phyloP scores from a whole-genome alignment of 2,329 filamentous ascomycete species.

The Colletotrichum sp. region DNA sequence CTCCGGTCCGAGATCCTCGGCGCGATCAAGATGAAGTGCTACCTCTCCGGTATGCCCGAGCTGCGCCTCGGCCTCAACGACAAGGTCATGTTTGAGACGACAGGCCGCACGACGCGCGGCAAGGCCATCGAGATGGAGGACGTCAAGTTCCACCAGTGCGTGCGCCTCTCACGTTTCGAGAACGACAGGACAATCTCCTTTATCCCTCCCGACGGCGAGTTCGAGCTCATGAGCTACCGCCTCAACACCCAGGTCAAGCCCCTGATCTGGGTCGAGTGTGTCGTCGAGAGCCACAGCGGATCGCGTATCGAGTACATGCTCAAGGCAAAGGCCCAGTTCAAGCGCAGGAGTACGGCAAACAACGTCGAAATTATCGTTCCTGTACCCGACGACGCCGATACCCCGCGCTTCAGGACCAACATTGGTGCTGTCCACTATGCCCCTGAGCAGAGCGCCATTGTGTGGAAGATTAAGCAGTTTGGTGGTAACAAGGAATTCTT shows the following conservation, averaged over 20 bases:
- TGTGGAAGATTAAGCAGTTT: conserved; percentile 99
- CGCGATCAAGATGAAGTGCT: conserved; percentile 99
- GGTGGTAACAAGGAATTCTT: conserved; percentile 98
- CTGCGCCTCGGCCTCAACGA: conserved; percentile 93
- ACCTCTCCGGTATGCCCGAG: conserved; percentile 97
- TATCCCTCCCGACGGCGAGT: conserved; percentile 97
- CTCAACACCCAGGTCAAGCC: conserved; percentile 99
- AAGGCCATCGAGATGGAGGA: conserved; percentile 99
- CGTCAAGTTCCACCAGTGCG: conserved; percentile 99
- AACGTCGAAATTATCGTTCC: conserved; percentile 98
- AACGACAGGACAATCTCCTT: conserved; percentile 99
- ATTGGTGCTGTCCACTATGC: conserved; percentile 98
- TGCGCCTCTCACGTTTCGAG: conserved; percentile 93
- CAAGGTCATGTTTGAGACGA: conserved; percentile 99
- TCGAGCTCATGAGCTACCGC: conserved; percentile 99
- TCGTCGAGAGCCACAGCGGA: conserved; percentile 94
- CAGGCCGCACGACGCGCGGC: conserved; percentile 88
- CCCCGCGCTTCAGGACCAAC: conserved; percentile 94
- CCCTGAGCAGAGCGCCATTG: conserved; percentile 94
- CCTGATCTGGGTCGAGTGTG: conserved; percentile 97
- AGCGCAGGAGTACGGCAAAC: conserved; percentile 95
- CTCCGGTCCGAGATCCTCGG: conserved; percentile 95
- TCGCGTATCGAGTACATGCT: conserved; percentile 99
- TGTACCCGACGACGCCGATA: conserved; percentile 96
- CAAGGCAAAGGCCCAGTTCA: conserved; percentile 98